These are phyloP conservation scores for Rhizopus microsporus DNA, from an alignment of 371 early-diverging fungal genomes.

Conservation along the genomic window DNA sequence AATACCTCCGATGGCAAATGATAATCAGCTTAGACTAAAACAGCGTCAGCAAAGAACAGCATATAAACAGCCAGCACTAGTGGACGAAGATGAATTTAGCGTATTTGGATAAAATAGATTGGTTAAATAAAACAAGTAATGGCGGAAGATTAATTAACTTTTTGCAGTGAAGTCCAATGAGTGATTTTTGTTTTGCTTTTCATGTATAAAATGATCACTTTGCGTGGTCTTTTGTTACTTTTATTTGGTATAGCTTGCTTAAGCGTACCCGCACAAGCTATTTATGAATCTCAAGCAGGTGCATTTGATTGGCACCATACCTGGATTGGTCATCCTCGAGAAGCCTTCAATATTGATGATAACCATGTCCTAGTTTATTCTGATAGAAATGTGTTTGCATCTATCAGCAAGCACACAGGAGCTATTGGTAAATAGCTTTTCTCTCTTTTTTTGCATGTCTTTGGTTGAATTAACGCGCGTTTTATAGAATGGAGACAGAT, in stretches of 20 bases:
- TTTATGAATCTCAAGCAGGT: constrained; percentile 57
- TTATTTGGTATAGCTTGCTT: constrained; percentile 14
- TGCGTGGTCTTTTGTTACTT: constrained; percentile 16
- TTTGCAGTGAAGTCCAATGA: neutral
- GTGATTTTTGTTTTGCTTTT: neutral
- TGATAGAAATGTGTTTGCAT: constrained; percentile 63
- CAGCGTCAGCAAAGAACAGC: constrained; percentile 1
- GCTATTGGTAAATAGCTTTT: constrained; percentile 50
- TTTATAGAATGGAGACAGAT: constrained; percentile 54
- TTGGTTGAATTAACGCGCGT: neutral
- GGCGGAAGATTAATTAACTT: neutral
- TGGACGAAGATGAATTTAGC: constrained; percentile 32
- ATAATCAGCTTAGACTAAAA: constrained; percentile 22
- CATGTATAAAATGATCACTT: constrained; percentile 5
- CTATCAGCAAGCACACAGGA: constrained; percentile 56
- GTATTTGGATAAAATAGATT: constrained; percentile 26
- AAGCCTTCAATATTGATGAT: constrained; percentile 36
- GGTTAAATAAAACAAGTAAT: neutral
- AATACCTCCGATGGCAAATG: constrained; percentile 41
- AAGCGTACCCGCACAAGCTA: constrained; percentile 27
- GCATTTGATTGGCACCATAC: constrained; percentile 64
- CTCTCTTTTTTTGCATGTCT: neutral
- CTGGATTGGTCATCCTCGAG: constrained; percentile 60
- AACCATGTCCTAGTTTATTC: constrained; percentile 57
- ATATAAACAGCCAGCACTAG: neutral